A percentile compares a stretch with the other conserved stretches of the same genome.
Conservation (phyloP, 2,329 filamentous ascomycete species). For the Rasamsonia emersonii region DNA sequence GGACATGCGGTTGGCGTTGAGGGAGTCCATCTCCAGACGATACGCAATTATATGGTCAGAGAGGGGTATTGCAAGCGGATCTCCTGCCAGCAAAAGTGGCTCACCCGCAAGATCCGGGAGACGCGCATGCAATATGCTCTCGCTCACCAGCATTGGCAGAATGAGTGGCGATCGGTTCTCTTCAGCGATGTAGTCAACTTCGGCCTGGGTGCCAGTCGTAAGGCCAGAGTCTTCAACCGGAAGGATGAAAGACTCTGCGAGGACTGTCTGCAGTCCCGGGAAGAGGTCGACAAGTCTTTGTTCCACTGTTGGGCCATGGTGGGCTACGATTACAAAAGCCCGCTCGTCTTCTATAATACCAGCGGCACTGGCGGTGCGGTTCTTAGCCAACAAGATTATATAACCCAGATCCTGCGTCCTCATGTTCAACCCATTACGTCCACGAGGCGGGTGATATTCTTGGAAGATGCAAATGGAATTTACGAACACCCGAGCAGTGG, state of each 20-base stretch:
- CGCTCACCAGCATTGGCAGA: slow-evolving; percentile 9
- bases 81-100: slow-evolving; percentile 10
- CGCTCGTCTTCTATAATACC: slow-evolving; percentile 8
- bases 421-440: slow-evolving; percentile 9
- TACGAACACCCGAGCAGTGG: slow-evolving; percentile 4
- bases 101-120: slow-evolving; percentile 8
- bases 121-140: slow-evolving; percentile 9
- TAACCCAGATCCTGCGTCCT: slow-evolving; percentile 8
- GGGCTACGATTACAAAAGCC: slow-evolving; percentile 10
- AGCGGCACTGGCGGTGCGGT: slow-evolving; percentile 4
- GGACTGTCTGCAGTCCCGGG: slow-evolving; percentile 8
- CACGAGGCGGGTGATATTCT: slow-evolving; percentile 6
- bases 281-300: slow-evolving; percentile 8
- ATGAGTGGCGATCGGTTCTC: slow-evolving; percentile 8
- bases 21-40: slow-evolving; percentile 11
- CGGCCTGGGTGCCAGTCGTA: slow-evolving; percentile 8
- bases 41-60: slow-evolving; percentile 11
- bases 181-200: slow-evolving; percentile 11
- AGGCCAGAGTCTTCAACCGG: slow-evolving; percentile 10
- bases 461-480: slow-evolving; percentile 5
- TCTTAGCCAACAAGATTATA: slow-evolving; percentile 9
- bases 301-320: slow-evolving; percentile 11
- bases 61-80: slow-evolving; percentile 11
- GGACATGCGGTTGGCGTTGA: slow-evolving; percentile 10
- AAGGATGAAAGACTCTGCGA: slow-evolving; percentile 10